Evolutionary conservation across 129 eudicot genomes (phyloP).

Genomic region (Helianthus tuberosus): DNA sequence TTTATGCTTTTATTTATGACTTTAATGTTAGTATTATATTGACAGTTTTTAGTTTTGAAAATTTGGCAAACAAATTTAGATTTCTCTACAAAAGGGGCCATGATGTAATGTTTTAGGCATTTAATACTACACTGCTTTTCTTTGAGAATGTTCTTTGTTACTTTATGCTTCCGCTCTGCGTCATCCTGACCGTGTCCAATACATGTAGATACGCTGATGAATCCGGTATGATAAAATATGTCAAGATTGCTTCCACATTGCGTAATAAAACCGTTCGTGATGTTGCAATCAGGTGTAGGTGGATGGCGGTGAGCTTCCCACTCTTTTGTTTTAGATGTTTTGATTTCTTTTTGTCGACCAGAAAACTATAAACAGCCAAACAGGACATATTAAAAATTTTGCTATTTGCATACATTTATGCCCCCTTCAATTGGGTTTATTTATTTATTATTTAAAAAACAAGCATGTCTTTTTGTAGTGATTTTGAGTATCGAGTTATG

Average conservation of each 20-base stretch:
- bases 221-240: slow-evolving; percentile 75
- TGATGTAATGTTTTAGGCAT: too few species aligned
- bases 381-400: neutral
- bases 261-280: slow-evolving; percentile 92
- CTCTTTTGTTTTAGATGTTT: slow-evolving; percentile 25
- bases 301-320: slow-evolving; percentile 82
- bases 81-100: too few species aligned
- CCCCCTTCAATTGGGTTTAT: neutral
- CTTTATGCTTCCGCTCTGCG: too few species aligned
- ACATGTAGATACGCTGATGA: slow-evolving; percentile 66
- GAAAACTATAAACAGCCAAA: neutral
- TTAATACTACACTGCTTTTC: too few species aligned
- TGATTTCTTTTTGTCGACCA: neutral
- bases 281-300: slow-evolving; percentile 89
- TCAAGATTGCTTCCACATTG: slow-evolving; percentile 81
- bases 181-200: slow-evolving; percentile 11
- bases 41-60: too few species aligned
- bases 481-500: neutral
- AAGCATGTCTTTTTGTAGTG: neutral
- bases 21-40: too few species aligned
- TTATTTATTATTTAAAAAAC: neutral
- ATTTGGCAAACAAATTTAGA: too few species aligned
- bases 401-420: neutral
- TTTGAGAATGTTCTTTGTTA: too few species aligned
- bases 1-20: too few species aligned